Evolutionary conservation across 148 eudicot genomes (phyloP), one percentile per base, ranked within the genome.

Genomic region (Simmondsia chinensis): DNA sequence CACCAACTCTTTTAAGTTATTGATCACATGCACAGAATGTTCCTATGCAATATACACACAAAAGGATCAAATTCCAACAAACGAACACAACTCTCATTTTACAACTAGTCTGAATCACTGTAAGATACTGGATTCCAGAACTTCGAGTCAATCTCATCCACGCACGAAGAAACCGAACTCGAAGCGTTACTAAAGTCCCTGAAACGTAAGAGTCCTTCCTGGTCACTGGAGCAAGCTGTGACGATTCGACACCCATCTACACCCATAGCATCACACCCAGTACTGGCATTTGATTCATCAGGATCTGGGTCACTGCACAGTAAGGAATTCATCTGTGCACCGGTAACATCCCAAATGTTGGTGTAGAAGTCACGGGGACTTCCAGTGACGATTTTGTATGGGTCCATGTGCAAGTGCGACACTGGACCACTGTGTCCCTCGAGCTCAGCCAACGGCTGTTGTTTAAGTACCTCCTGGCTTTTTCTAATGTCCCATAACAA

Each of bases 401-500:
- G 20, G 43, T 84, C 94, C 82, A 80, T 58, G 64, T 80, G 74
- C 29, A 84, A 25, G 13, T 30, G 71, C 12, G 54, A 71, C 18
- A 84, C 76, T 5, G 76, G 71, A 33, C 88, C 88, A 3, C 19
- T 48, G 51, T 80, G 77, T 47, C 79, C 84, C 10, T 69, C 76
- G 59, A 84, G 46, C 42, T 65, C 71, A 0, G 55, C 52, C 13
- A 69, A 1, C 10, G 81, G 74, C 27, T 66, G 40, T 44, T 57
- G 43, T 40, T 55, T 56, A 1, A 2, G 44, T 9, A 54, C 52
- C 5, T 61, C 70, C 14, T 63, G 29, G 61, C 46, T 48, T 63
- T 46, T 76, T 69, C 94, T 71, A n/a, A 71, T 27, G 57, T 84
- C 94, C 83, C 88, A 84, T 25, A 84, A 54, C 68, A 60, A 52